Percentiles rank a stretch among this genome's conserved stretches.
Evolutionary conservation across 2,329 filamentous ascomycete species (phyloP).

Genomic region (Stagonosporopsis tanaceti): DNA sequence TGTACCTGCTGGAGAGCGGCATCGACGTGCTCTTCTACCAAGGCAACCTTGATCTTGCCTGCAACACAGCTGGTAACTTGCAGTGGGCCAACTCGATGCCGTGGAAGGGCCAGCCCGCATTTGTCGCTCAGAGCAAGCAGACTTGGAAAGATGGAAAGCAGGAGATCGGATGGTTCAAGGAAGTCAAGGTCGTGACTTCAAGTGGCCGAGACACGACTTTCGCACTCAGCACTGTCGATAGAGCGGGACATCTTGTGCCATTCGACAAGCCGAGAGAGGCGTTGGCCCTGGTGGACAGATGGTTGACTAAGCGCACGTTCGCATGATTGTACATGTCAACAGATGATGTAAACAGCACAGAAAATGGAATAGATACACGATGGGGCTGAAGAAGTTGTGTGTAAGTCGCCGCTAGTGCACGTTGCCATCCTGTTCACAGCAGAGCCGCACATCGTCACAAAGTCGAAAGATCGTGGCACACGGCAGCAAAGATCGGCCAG

Average conservation of each 20-base stretch:
- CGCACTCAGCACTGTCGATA: constrained; percentile 49
- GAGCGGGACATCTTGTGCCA: constrained; percentile 54
- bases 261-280: constrained; percentile 45
- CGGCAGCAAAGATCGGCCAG: constrained; percentile 14
- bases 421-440: neutral
- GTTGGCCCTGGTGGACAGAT: constrained; percentile 39
- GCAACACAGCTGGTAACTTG: constrained; percentile 52
- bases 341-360: neutral
- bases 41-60: constrained; percentile 52
- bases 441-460: constrained; percentile 17
- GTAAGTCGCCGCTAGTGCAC: constrained; percentile 13
- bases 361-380: neutral
- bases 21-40: constrained; percentile 53
- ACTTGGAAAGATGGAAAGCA: constrained; percentile 35
- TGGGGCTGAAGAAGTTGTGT: constrained; percentile 11
- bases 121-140: constrained; percentile 45
- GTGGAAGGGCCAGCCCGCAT: constrained; percentile 57
- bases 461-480: constrained; percentile 12
- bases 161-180: constrained; percentile 47
- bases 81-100: constrained; percentile 52
- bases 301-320: constrained; percentile 43
- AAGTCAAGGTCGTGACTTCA: constrained; percentile 40
- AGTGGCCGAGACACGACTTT: constrained; percentile 44
- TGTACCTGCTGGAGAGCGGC: constrained; percentile 47
- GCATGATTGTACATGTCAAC: constrained; percentile 26